These are phyloP conservation scores for Xylaria sp. DNA, from an alignment of 2,329 filamentous ascomycete genomes.

Conservation along the genomic window DNA sequence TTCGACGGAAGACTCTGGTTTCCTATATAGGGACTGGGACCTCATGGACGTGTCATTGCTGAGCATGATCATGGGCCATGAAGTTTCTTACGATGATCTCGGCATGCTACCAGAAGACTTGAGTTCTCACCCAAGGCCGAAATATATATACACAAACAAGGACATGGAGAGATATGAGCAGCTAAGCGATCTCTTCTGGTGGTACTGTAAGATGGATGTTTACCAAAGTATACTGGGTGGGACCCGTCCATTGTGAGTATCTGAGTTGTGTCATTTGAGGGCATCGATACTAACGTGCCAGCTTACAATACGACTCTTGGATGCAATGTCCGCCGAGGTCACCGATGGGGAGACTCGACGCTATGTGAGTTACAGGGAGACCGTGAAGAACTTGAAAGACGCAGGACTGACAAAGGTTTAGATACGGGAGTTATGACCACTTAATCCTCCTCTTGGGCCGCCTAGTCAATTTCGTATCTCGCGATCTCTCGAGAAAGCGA, in stretches of 20 bases:
- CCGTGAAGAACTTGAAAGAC: not conserved
- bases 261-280: constrained; percentile 13
- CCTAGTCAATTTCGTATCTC: constrained; percentile 79
- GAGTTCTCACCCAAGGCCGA: constrained; percentile 44
- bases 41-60: constrained; percentile 52
- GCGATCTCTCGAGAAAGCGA: constrained; percentile 81
- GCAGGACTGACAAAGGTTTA: constrained; percentile 49
- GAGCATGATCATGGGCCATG: constrained; percentile 60
- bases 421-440: constrained; percentile 91
- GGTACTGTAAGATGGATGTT: constrained; percentile 93
- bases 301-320: constrained; percentile 83
- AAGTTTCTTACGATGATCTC: constrained; percentile 64
- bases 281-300: constrained; percentile 50
- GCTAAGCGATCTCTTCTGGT: constrained; percentile 90
- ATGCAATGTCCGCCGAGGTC: constrained; percentile 88
- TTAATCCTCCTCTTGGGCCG: constrained; percentile 83
- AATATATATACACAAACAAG: constrained; percentile 56
- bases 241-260: constrained; percentile 81
- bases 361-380: constrained; percentile 63
- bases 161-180: constrained; percentile 85
- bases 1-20: constrained; percentile 40
- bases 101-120: constrained; percentile 50
- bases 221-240: constrained; percentile 92
- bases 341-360: constrained; percentile 78
- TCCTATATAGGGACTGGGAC: constrained; percentile 49